Base-by-base conservation (phyloP, 2,329 filamentous ascomycete species). In the Hypomyces rosellus region DNA sequence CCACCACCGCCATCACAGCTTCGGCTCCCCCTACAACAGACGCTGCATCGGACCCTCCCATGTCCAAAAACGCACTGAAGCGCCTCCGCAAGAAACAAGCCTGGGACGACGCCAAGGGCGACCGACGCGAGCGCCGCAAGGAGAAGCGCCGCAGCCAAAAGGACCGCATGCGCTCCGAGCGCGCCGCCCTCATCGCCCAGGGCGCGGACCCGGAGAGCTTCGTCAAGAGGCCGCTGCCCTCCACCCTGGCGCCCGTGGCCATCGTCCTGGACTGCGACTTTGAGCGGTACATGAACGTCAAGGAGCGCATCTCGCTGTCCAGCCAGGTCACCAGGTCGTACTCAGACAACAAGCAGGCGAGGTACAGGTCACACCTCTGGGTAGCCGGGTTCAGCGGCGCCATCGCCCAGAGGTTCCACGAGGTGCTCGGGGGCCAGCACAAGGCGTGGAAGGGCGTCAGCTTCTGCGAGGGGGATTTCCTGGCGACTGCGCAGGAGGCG, bases 211-310 rank as follows among this genome's bases (percentile, higher is more conserved):
- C 69, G 13, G 54, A 60, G 13, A 58, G 66, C 40, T 48, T 62
- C 14, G 57, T 62, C 34, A 65, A 63, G 63, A 71, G 65, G 54
- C 64, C 63, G 43, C 48, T 42, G 16, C 61, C 60, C 39, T 61
- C 69, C 40, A 71, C 75, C 45, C 79, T 82, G 50, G 77, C 95
- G 0, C 90, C 91, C 2, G 72, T 97, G 18, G 81, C 88, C 0
- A 73, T 99, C 57, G 76, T 99, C 52, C 73, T 99, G 55, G 93
- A 99, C 71, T 97, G 92, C 69, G 84, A 88, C 57, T 99, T 95
- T 65, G 91, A 99, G 66, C 75, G 87, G 39, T 80, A 91, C 63
- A 99, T 99, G 93, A 77, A 77, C 46, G 87, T 92, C 36, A 86
- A 87, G 59, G 93, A 99, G 69, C 75, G 88, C 30, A 84, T 91